Percentiles rank a stretch among this genome's conserved stretches.
These are phyloP conservation scores for Reutealis trisperma DNA, from an alignment of 345 rosid genomes.

Conservation along the genomic window DNA sequence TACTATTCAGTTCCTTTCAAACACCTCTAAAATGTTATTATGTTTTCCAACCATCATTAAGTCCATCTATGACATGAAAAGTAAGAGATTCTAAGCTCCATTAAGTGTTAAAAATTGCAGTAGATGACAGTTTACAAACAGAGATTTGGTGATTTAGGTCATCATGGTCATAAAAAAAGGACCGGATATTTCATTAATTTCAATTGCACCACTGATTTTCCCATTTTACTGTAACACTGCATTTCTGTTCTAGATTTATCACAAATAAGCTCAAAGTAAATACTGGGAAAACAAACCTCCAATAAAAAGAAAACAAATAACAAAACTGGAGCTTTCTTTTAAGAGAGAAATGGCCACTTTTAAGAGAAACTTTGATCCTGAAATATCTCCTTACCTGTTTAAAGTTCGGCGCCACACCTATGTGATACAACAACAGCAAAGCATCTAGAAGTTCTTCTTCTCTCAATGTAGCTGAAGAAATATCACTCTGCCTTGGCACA, in stretches of 20 bases:
- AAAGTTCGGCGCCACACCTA: conserved; percentile 94
- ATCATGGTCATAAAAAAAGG: background rate
- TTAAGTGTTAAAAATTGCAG: no score
- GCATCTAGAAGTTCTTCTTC: conserved; percentile 94
- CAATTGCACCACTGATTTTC: background rate
- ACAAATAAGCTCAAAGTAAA: background rate
- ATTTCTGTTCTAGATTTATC: background rate
- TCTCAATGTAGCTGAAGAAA: conserved; percentile 64
- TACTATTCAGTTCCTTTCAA: no score
- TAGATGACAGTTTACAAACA: no score
- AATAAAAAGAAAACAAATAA: background rate
- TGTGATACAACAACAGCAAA: conserved; percentile 71
- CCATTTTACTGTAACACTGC: background rate
- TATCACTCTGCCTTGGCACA: conserved; percentile 52
- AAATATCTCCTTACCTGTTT: conserved; percentile 63
- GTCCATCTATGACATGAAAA: no score
- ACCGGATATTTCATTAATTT: no score
- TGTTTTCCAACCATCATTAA: no score
- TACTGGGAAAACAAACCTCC: background rate
- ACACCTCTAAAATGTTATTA: no score
- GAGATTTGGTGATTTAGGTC: background rate
- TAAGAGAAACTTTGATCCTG: background rate
- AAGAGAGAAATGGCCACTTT: background rate
- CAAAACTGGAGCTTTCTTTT: background rate
- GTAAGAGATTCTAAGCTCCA: no score